Percentiles rank a stretch among this genome's conserved stretches.
Evolutionary conservation across 2,329 filamentous ascomycete genomes (phyloP).

Genomic region (Thermoascus crustaceus): DNA sequence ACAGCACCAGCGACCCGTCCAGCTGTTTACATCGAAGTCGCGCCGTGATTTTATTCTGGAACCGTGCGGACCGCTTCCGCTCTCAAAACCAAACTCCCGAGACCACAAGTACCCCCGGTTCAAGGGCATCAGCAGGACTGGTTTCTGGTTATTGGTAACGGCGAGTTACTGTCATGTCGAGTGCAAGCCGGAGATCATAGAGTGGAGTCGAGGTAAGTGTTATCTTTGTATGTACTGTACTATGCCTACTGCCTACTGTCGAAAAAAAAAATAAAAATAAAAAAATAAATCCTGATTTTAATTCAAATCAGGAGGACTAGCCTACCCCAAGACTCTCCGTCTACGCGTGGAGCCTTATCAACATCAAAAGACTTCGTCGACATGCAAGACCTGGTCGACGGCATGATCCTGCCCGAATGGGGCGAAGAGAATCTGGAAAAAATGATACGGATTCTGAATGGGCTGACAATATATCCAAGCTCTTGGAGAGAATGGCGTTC

Average conservation of each 20-base stretch:
- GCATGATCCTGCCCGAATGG: constrained; percentile 12
- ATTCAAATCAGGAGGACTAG: constrained; percentile 6
- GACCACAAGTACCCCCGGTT: constrained; percentile 12
- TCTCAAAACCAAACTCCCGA: constrained; percentile 3
- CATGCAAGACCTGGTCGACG: constrained; percentile 15
- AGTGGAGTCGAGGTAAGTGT: constrained; percentile 10
- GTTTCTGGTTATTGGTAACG: constrained; percentile 11
- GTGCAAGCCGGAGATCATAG: constrained; percentile 9
- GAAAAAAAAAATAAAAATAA: no score
- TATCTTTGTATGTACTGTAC: not conserved
- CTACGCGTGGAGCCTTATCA: constrained; percentile 14
- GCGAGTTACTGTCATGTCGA: constrained; percentile 10
- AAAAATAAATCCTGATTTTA: not conserved
- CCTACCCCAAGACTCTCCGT: constrained; percentile 13
- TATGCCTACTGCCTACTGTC: no score
- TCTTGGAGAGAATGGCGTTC: constrained; percentile 2
- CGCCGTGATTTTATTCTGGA: constrained; percentile 8
- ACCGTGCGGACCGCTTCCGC: constrained; percentile 9
- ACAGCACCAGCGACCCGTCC: constrained; percentile 7
- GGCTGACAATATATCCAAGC: not conserved
- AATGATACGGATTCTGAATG: not conserved
- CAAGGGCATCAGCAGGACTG: constrained; percentile 9
- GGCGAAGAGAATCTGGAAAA: constrained; percentile 9
- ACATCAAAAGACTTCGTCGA: constrained; percentile 10
- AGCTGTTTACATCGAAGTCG: constrained; percentile 8